These are phyloP conservation scores for Amanita brunnescens DNA, from an alignment of 768 basidiomycete species.

Conservation along the genomic window DNA sequence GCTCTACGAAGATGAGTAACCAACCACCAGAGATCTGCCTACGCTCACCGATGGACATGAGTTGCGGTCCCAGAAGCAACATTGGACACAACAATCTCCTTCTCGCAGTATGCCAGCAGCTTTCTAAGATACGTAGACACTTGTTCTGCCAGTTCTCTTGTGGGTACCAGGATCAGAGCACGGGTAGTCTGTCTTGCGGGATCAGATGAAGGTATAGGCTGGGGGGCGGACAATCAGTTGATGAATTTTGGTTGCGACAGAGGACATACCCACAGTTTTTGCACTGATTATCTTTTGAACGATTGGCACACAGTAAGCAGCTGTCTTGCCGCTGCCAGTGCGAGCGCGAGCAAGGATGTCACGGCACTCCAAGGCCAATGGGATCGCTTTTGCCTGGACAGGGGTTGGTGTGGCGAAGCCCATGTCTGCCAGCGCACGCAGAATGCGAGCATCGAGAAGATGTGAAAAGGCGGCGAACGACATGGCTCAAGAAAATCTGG, in stretches of 20 bases:
- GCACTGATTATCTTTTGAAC: slow-evolving; percentile 79
- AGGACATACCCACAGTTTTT: slow-evolving; percentile 57
- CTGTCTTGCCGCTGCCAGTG: slow-evolving; percentile 96
- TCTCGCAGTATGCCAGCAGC: slow-evolving; percentile 72
- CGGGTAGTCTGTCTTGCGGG: slow-evolving; percentile 50
- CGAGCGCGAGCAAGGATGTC: slow-evolving; percentile 92
- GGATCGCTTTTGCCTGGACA: slow-evolving; percentile 88
- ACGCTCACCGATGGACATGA: slow-evolving; percentile 62
- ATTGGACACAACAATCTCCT: slow-evolving; percentile 63
- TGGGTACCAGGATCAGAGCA: slow-evolving; percentile 79
- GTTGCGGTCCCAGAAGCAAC: slow-evolving; percentile 62
- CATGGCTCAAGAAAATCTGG: slow-evolving; percentile 18
- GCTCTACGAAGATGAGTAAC: slow-evolving; percentile 16
- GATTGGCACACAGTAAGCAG: slow-evolving; percentile 88
- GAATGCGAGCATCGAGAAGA: slow-evolving; percentile 74
- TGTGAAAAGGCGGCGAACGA: slow-evolving; percentile 59
- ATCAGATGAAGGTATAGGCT: slow-evolving; percentile 34
- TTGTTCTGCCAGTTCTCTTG: slow-evolving; percentile 89
- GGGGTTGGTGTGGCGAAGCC: slow-evolving; percentile 88
- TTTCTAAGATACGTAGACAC: slow-evolving; percentile 60
- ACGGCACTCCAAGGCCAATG: slow-evolving; percentile 77
- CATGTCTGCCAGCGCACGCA: slow-evolving; percentile 84
- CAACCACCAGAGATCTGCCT: not conserved
- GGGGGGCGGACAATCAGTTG: not conserved
- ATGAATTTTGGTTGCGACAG: not conserved